These are phyloP conservation scores for Schizochytrium sp. DNA, from an alignment of 108 stramenopile genomes.

Conservation along the genomic window DNA sequence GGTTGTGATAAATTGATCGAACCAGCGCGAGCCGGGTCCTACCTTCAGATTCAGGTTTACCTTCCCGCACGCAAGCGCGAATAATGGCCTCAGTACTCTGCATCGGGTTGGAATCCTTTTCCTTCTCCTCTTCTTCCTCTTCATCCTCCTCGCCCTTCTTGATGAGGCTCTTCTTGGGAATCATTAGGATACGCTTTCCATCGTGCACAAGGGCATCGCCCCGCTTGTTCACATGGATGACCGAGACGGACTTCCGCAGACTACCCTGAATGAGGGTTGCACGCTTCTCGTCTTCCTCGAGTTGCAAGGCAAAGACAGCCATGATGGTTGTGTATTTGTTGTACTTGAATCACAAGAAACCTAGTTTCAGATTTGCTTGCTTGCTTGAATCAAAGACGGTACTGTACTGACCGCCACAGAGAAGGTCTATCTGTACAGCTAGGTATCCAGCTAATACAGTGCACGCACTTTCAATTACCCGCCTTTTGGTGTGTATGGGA, in stretches of 20 bases:
- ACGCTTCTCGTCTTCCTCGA: slow-evolving; percentile 53
- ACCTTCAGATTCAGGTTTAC: slow-evolving; percentile 10
- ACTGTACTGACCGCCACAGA: too few relatives aligned
- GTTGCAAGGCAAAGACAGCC: slow-evolving; percentile 31
- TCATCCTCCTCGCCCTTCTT: slow-evolving; percentile 30
- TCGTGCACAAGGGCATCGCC: slow-evolving; percentile 74
- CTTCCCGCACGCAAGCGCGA: slow-evolving; percentile 15
- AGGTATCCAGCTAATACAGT: too few relatives aligned
- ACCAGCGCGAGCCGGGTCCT: slow-evolving; percentile 27
- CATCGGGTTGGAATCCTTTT: background rate
- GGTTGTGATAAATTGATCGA: slow-evolving; percentile 24
- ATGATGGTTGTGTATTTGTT: background rate
- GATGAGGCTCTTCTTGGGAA: slow-evolving; percentile 63
- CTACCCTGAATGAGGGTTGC: slow-evolving; percentile 25
- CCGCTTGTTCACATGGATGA: slow-evolving; percentile 75
- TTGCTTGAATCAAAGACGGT: background rate
- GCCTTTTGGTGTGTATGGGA: background rate
- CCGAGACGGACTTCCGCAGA: slow-evolving; percentile 71
- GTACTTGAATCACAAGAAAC: background rate
- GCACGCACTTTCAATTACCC: background rate
- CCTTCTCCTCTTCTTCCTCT: slow-evolving; percentile 29
- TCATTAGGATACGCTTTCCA: slow-evolving; percentile 69
- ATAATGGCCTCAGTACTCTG: slow-evolving; percentile 43
- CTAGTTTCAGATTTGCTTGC: slow-evolving; percentile 8
- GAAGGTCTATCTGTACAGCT: too few relatives aligned